These are phyloP conservation scores for Peterozyma xylosa DNA, from an alignment of 805 yeast genomes.

Conservation along the genomic window DNA sequence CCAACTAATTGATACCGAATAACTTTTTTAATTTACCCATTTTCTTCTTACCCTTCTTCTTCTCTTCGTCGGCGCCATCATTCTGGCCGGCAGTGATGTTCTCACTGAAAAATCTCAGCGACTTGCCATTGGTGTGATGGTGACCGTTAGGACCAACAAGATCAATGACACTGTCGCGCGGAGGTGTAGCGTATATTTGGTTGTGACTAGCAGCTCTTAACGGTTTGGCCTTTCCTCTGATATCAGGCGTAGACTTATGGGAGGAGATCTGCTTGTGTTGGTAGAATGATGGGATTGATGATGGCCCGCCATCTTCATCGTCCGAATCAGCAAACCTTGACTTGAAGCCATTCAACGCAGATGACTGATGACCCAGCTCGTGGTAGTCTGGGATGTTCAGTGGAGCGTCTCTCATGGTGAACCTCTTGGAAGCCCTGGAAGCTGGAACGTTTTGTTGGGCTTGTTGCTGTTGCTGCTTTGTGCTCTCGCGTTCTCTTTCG, in stretches of 20 bases:
- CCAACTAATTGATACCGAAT: conserved; percentile 17
- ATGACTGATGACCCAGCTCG: conserved; percentile 8
- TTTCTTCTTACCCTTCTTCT: conserved; percentile 21
- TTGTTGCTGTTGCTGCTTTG: conserved; percentile 10
- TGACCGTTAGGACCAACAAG: background rate
- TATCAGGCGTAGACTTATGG: background rate
- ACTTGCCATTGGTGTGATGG: background rate
- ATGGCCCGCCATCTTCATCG: conserved; percentile 38
- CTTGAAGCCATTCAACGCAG: conserved; percentile 23
- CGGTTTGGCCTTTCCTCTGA: background rate
- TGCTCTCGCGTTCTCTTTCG: conserved; percentile 29
- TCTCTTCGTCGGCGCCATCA: conserved; percentile 1
- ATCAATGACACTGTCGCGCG: no score
- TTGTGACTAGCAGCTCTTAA: conserved; percentile 3
- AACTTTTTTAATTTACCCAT: conserved; percentile 26
- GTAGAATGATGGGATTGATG: conserved; percentile 8
- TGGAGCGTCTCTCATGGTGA: conserved; percentile 17
- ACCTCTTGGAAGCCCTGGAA: conserved; percentile 17
- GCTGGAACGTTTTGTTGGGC: conserved; percentile 9
- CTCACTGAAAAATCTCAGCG: background rate
- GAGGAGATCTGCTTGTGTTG: conserved; percentile 2
- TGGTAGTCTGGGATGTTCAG: conserved; percentile 9
- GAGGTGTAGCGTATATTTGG: background rate
- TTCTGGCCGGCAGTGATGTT: background rate
- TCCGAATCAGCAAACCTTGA: conserved; percentile 62